phyloP scores from a whole-genome alignment of 306 rosid species.

The Medicago lupulina region DNA sequence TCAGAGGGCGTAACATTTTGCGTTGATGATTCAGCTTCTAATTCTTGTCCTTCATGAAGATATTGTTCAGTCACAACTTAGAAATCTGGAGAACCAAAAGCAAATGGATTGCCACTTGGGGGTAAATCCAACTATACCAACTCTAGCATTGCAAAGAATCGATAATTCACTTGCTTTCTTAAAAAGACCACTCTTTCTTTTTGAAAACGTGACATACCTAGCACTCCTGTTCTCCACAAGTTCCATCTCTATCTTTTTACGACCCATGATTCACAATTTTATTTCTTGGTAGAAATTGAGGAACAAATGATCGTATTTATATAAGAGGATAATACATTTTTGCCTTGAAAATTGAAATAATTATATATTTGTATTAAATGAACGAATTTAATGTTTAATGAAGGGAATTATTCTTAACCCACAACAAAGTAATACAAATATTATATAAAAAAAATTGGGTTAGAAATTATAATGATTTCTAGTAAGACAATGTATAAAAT shows the following conservation, averaged over 20 bases:
- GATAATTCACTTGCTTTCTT: not conserved
- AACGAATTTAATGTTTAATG: too few species aligned
- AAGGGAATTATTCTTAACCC: too few species aligned
- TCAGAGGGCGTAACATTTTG: not conserved
- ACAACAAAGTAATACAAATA: too few species aligned
- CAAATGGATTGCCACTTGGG: not conserved
- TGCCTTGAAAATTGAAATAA: not conserved
- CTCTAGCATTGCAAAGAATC: not conserved
- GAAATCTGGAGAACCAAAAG: slow-evolving; percentile 5
- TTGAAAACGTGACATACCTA: not conserved
- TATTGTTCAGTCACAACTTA: not conserved
- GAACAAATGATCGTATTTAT: not conserved
- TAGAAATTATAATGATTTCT: too few species aligned
- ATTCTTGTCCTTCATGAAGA: not conserved
- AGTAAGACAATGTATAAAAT: too few species aligned
- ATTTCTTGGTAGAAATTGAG: not conserved
- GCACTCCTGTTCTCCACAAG: not conserved
- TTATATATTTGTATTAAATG: too few species aligned
- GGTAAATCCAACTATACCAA: not conserved
- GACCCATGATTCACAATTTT: not conserved
- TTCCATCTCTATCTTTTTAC: not conserved
- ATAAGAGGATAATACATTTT: not conserved
- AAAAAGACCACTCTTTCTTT: not conserved
- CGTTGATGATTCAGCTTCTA: not conserved
- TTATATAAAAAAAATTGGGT: too few species aligned